Evolutionary conservation across 1,139 yeast species (phyloP), one percentile per base, ranked within the genome.

Genomic region (Fermentozyma sake): DNA sequence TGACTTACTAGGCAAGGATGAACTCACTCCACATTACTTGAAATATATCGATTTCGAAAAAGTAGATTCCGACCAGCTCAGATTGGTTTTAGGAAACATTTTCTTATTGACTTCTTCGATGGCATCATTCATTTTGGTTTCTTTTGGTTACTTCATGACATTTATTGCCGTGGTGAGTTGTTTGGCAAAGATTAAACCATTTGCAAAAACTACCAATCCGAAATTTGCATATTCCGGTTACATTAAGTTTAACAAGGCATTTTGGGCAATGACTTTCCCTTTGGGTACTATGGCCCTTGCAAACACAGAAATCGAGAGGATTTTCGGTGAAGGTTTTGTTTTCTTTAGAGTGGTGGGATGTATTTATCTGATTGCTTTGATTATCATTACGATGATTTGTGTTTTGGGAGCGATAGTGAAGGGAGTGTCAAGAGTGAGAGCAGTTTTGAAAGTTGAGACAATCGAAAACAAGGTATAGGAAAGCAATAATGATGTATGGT

Each of bases 231-330:
- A 36, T 28, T 32, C 42, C 18, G 68, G 71, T 1, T 40, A 50
- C 10, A 48, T 68, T 16, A 46, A 46, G 25, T 84, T 77, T 61
- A 65, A 69, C 33, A 69, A 71, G 39, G 75, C 78, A 0, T 84
- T 81, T 71, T 86, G 95, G 95, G 77, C 87, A 16, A 74, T 83
- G 66, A 82, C 95, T 37, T 87, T 87, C 77, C 96, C 96, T 2
- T 48, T 85, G 41, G 96, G 95, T 3, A 85, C 96, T 0, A 79
- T 83, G 79, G 63, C 80, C 0, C 53, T 82, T 12, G 74, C 85
- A 3, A 70, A 76, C 39, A 52, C 62, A 12, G 71, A 73, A 41
- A 48, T 85, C 15, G 73, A 64, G 20, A 27, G 35, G 13, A 52
- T 68, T 5, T 65, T 59, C 27, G 48, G 47, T 7, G 65, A 69